A percentile compares a stretch with the other conserved stretches of the same genome.
These are phyloP conservation scores for Psidium friedrichsthalianum DNA, from an alignment of 345 rosid genomes.

Conservation along the genomic window DNA sequence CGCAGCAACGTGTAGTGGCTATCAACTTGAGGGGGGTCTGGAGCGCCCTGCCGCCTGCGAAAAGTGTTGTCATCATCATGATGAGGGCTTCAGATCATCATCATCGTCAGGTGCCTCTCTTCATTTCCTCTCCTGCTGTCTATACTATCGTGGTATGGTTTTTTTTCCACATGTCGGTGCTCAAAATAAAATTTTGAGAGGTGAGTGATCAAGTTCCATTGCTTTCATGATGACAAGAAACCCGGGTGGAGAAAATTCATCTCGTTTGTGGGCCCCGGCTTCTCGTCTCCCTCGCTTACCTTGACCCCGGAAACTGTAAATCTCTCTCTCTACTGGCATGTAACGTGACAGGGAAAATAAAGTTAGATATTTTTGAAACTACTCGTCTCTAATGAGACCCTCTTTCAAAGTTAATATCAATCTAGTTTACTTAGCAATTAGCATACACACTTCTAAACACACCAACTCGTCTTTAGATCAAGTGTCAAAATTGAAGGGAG, in stretches of 20 bases:
- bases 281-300: conserved; percentile 56
- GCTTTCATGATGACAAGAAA: conserved; percentile 7
- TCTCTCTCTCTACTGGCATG: not conserved
- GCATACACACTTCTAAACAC: not conserved
- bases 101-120: not conserved
- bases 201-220: no score
- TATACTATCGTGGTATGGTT: no score
- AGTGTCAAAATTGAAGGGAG: not conserved
- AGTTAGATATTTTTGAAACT: not conserved
- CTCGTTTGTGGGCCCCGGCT: conserved; percentile 49
- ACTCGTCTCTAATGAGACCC: not conserved
- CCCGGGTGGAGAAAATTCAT: conserved; percentile 52
- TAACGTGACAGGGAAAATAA: not conserved
- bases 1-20: conserved; percentile 31
- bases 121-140: no score
- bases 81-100: not conserved
- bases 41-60: not conserved
- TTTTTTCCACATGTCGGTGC: no score
- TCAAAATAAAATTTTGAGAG: no score
- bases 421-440: not conserved
- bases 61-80: not conserved
- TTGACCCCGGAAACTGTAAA: conserved; percentile 58
- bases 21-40: conserved; percentile 8
- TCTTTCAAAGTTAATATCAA: not conserved
- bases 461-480: not conserved